Percentiles rank a stretch among this genome's conserved stretches.
These are phyloP conservation scores for Ogataea thermomethanolica DNA, from an alignment of 805 yeast genomes.

Conservation along the genomic window DNA sequence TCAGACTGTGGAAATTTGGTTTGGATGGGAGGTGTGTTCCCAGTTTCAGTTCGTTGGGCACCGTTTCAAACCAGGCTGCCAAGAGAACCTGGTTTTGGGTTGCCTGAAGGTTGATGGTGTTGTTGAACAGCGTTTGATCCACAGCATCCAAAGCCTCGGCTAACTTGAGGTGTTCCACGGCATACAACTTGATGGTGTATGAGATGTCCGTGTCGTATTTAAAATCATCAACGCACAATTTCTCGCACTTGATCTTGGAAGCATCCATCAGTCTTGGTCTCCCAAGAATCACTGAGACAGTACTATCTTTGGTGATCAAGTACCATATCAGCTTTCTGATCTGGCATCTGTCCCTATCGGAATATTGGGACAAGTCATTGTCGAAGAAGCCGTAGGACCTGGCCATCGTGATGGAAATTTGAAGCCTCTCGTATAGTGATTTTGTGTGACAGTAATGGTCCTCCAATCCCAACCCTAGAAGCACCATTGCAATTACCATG, in stretches of 20 bases:
- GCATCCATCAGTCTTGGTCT: conserved; percentile 7
- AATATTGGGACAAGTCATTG: conserved; percentile 1
- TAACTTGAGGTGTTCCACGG: conserved; percentile 7
- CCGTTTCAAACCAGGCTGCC: conserved; percentile 11
- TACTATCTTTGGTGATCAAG: conserved; percentile 7
- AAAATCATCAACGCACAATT: conserved; percentile 2
- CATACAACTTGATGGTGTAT: neutral
- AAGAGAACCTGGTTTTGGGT: conserved; percentile 9
- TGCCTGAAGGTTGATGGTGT: neutral
- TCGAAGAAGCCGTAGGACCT: conserved; percentile 8
- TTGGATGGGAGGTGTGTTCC: conserved; percentile 1
- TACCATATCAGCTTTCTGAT: conserved; percentile 10
- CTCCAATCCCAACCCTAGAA: conserved; percentile 4
- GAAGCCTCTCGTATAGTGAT: conserved; percentile 12
- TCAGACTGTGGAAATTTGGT: conserved; percentile 3
- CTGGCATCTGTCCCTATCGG: conserved; percentile 7
- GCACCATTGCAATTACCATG: conserved; percentile 5
- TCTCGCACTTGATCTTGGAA: neutral
- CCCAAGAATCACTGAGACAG: conserved; percentile 5
- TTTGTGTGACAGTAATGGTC: conserved; percentile 7
- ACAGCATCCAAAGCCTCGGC: conserved; percentile 7
- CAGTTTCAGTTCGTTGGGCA: conserved; percentile 8
- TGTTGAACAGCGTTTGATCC: conserved; percentile 1
- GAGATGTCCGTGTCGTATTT: conserved; percentile 6
- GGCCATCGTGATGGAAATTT: conserved; percentile 8